Conservation (phyloP, 371 early-diverging fungal species). For the Apophysomyces variabilis region DNA sequence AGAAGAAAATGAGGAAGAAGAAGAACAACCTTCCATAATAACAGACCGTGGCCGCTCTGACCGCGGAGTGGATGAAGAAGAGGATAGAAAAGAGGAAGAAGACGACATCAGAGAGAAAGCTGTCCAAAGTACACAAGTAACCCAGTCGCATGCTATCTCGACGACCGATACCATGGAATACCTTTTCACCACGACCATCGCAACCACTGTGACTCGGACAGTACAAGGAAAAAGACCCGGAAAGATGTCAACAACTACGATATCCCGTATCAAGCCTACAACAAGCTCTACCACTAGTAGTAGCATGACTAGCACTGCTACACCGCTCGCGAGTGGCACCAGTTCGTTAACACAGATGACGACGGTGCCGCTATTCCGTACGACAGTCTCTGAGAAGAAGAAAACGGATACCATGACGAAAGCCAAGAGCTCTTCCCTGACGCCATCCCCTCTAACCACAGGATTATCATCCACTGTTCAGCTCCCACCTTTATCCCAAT, state of each 20-base stretch:
- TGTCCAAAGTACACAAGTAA: neutral
- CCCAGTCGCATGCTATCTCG: neutral
- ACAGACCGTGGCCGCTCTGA: too few species aligned
- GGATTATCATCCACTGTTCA: too few species aligned
- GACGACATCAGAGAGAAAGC: slow-evolving; percentile 5
- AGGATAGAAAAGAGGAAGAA: neutral
- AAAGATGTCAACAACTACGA: neutral
- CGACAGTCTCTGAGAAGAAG: neutral
- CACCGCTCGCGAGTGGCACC: too few species aligned
- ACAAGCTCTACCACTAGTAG: too few species aligned
- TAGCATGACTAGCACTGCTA: too few species aligned
- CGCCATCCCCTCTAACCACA: too few species aligned
- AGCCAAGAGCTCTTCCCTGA: too few species aligned
- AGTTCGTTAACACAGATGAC: too few species aligned
- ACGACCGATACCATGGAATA: slow-evolving; percentile 6
- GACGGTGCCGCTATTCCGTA: too few species aligned
- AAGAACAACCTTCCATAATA: too few species aligned
- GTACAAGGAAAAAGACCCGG: neutral
- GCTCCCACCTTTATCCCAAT: too few species aligned
- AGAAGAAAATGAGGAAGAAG: neutral
- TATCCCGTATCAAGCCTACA: neutral
- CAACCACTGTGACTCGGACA: slow-evolving; percentile 10
- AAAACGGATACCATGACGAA: neutral
- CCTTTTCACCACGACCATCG: slow-evolving; percentile 10
- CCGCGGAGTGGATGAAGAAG: slow-evolving; percentile 2